phyloP scores from a whole-genome alignment of 345 rosid species.

The Eucalyptus microcorys region DNA sequence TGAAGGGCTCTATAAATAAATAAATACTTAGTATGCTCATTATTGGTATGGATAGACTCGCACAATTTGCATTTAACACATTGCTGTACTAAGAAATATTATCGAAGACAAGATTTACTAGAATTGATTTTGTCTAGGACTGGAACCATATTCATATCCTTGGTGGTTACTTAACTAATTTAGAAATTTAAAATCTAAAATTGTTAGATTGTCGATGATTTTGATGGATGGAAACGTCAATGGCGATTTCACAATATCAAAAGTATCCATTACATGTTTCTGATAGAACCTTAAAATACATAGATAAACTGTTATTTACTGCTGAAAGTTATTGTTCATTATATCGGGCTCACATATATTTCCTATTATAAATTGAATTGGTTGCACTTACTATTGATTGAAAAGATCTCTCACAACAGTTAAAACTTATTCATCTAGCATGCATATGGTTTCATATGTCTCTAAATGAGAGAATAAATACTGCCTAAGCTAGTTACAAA shows the following conservation, averaged over 20 bases:
- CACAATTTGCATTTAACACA: not conserved
- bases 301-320: not conserved
- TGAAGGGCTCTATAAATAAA: not conserved
- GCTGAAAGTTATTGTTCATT: not conserved
- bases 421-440: not conserved
- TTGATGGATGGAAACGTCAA: not conserved
- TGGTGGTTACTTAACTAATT: not conserved
- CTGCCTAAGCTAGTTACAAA: not conserved
- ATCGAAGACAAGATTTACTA: rapidly evolving
- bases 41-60: not conserved
- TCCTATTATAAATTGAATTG: not conserved
- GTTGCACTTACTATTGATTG: not conserved
- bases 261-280: not conserved
- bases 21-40: not conserved
- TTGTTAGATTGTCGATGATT: not conserved
- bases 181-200: not conserved
- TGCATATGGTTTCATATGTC: not conserved
- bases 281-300: not conserved
- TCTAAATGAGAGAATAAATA: not conserved
- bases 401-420: not conserved
- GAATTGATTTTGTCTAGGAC: not conserved
- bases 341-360: not conserved
- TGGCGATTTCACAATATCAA: not conserved
- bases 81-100: not conserved
- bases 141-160: not conserved